Conservation (phyloP, 2,329 filamentous ascomycete species). For the Alternaria sp. region DNA sequence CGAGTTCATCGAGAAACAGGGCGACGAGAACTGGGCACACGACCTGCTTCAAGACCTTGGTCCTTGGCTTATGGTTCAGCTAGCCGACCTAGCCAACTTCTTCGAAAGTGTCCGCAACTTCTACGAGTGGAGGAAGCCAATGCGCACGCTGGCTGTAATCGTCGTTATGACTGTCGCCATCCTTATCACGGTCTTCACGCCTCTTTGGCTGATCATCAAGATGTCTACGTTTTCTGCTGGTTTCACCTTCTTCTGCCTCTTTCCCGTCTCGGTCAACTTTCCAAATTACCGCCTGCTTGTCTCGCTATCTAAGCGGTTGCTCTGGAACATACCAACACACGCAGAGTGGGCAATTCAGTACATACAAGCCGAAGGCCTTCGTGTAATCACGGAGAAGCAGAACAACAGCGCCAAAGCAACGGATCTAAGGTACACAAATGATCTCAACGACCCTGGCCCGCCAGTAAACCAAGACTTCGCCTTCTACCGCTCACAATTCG, state of each 20-base stretch:
- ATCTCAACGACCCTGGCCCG: too few relatives aligned
- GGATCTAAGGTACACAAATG: too few relatives aligned
- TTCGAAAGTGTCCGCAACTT: constrained; percentile 47
- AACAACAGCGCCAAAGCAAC: neutral
- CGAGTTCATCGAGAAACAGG: constrained; percentile 47
- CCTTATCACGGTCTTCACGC: constrained; percentile 28
- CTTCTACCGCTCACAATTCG: constrained; percentile 25
- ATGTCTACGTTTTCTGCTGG: constrained; percentile 35
- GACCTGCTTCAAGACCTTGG: constrained; percentile 33
- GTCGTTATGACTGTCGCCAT: constrained; percentile 27
- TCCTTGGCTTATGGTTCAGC: constrained; percentile 45
- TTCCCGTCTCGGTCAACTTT: constrained; percentile 41
- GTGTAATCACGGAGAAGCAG: constrained; percentile 3
- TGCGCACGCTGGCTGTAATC: constrained; percentile 33
- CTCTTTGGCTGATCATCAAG: constrained; percentile 40
- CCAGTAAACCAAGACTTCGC: constrained; percentile 16
- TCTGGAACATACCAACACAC: constrained; percentile 50
- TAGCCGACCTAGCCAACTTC: constrained; percentile 44
- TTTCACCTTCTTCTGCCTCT: constrained; percentile 43
- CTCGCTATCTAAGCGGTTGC: constrained; percentile 41
- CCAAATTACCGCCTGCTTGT: constrained; percentile 46
- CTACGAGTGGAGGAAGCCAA: constrained; percentile 47
- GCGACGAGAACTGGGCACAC: constrained; percentile 45
- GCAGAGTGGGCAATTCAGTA: constrained; percentile 46
- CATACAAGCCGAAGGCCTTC: constrained; percentile 34